Evolutionary conservation across 2,329 filamentous ascomycete genomes (phyloP), one percentile per base, ranked within the genome.

Genomic region (Gaeumannomyces sp.): DNA sequence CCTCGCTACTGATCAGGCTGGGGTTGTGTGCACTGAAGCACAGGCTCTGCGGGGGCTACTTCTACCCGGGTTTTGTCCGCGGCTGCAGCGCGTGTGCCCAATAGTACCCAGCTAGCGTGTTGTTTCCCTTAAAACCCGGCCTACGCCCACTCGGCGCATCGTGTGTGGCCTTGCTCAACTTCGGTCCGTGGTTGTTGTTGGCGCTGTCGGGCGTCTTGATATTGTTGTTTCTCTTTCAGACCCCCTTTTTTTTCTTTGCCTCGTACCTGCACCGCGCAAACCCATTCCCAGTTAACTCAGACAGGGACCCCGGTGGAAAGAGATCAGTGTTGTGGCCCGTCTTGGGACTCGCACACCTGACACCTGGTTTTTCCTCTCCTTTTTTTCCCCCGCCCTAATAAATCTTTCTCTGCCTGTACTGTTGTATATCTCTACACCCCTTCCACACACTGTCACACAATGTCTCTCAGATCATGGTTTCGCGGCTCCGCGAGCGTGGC

Each of bases 401-500:
- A 8, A 13, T 8, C 56, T 58, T 11, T 22, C 57, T 59, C 29
- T 28, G 11, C 13, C 57, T 27, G 27, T 16, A 53, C n/a, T 25
- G 3, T 14, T 25, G 38, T 10, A 22, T 45, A 7, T 19, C 38
- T n/a, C 6, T 22, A 25, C n/a, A 45, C 7, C 38, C 16, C 45
- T 14, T 53, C n/a, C 22, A 53, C 45, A 4, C n/a, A 25, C 45
- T 14, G 2, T 13, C 3, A 16, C 67, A 65, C 28, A 63, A 76
- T 75, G 74, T 73, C 71, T 50, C 71, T 85, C 31, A 74, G 79
- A 59, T 77, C 78, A 62, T 85, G 83, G 83, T 79, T 85, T 70
- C 80, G 82, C 69, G 77, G 77, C 59, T 72, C 76, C n/a, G 67
- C 57, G 25, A 76, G 72, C 69, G 70, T 73, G 28, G 69, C 73